Percentiles rank a stretch among this genome's conserved stretches.
phyloP scores from a whole-genome alignment of 805 yeast genomes.

The Jamesozyma hellenica region DNA sequence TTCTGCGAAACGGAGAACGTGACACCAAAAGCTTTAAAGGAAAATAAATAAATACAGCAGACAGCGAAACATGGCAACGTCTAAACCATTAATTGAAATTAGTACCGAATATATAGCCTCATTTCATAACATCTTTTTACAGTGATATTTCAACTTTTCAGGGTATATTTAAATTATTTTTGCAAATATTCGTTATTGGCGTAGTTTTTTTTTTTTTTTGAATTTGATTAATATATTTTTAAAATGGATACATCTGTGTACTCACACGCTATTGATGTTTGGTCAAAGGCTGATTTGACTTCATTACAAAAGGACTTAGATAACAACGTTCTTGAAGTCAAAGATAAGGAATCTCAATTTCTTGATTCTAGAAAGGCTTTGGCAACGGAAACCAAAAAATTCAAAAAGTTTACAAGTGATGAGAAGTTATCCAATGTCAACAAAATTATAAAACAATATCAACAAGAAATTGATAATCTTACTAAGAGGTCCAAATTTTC shows the following conservation, averaged over 20 bases:
- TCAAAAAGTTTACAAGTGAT: slow-evolving; percentile 59
- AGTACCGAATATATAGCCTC: no score
- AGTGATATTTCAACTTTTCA: no score
- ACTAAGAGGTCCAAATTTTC: slow-evolving; percentile 68
- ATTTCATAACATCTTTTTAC: no score
- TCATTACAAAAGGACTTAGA: slow-evolving; percentile 65
- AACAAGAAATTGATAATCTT: slow-evolving; percentile 74
- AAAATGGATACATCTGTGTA: slow-evolving; percentile 26
- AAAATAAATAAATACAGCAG: no score
- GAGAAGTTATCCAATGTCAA: slow-evolving; percentile 42
- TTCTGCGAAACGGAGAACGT: no score
- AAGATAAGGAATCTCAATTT: slow-evolving; percentile 58
- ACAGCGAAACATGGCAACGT: no score
- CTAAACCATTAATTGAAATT: no score
- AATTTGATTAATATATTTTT: not conserved
- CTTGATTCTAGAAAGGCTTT: slow-evolving; percentile 62
- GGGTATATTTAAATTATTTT: no score
- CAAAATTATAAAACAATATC: slow-evolving; percentile 63
- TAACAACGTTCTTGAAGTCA: slow-evolving; percentile 60
- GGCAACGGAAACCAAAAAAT: slow-evolving; percentile 73
- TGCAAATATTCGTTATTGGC: no score
- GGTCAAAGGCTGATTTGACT: slow-evolving; percentile 69
- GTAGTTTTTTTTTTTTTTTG: no score
- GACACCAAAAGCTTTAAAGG: no score
- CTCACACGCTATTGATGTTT: slow-evolving; percentile 49